Percentiles rank a stretch among this genome's conserved stretches.
These are phyloP conservation scores for Ogataea glucozyma DNA, from an alignment of 805 yeast species.

Conservation along the genomic window DNA sequence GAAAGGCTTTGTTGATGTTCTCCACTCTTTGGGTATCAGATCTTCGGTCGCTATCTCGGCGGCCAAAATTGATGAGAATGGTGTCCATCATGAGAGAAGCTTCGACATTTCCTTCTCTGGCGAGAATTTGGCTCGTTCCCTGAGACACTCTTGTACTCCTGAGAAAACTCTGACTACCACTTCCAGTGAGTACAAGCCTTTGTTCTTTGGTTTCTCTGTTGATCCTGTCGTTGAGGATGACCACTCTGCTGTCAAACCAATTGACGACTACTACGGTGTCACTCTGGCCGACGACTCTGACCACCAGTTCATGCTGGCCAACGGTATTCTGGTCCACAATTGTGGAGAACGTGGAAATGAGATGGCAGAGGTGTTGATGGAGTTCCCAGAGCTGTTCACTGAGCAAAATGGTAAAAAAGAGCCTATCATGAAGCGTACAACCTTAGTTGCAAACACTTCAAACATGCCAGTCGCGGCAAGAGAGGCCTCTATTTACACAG, in stretches of 20 bases:
- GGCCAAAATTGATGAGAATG: conserved; percentile 24
- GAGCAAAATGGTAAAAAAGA: conserved; percentile 91
- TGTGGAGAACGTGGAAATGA: conserved; percentile 96
- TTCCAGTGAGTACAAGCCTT: conserved; percentile 25
- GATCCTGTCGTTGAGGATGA: conserved; percentile 33
- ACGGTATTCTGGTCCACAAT: conserved; percentile 30
- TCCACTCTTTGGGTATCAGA: conserved; percentile 46
- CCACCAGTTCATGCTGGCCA: conserved; percentile 44
- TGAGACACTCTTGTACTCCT: conserved; percentile 29
- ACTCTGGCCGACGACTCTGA: conserved; percentile 42
- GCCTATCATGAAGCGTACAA: conserved; percentile 99
- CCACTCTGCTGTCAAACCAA: conserved; percentile 5
- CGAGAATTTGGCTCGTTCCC: conserved; percentile 28
- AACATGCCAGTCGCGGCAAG: conserved; percentile 99
- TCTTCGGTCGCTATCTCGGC: conserved; percentile 32
- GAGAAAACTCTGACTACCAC: conserved; percentile 22
- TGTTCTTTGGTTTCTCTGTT: conserved; percentile 35
- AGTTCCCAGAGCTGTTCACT: conserved; percentile 95
- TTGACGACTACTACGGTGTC: conserved; percentile 40
- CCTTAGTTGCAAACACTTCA: conserved; percentile 97
- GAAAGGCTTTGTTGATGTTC: conserved; percentile 39
- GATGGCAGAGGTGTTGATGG: conserved; percentile 99
- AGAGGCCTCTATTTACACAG: conserved; percentile 99
- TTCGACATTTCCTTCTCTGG: conserved; percentile 29
- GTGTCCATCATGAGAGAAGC: conserved; percentile 3